Percentiles rank a stretch among this genome's conserved stretches.
Conservation (phyloP, 1,139 yeast species). For the Sugiyamaella novakii region DNA sequence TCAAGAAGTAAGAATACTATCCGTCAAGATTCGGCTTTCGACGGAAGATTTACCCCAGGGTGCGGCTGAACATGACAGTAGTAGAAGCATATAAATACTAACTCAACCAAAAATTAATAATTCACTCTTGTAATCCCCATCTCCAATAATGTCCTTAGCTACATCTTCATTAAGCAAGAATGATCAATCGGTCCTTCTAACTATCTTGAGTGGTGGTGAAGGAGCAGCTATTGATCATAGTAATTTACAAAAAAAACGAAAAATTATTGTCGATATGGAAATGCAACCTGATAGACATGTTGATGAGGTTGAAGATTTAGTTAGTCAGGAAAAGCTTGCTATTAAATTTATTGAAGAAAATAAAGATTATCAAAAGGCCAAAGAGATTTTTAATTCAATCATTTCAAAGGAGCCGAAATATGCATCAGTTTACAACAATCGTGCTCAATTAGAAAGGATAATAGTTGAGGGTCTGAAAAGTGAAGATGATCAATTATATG, state of each 20-base stretch:
- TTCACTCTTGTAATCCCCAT: too few species aligned
- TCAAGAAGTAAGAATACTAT: too few species aligned
- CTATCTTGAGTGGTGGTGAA: constrained; percentile 30
- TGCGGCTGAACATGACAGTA: too few species aligned
- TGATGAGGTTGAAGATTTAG: constrained; percentile 27
- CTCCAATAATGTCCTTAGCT: constrained; percentile 15
- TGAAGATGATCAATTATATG: constrained; percentile 2
- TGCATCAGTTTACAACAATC: constrained; percentile 42
- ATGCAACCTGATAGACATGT: constrained; percentile 36
- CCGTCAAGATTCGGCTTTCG: too few species aligned
- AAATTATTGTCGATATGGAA: constrained; percentile 28
- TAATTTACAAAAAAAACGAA: background rate
- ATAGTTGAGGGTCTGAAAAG: background rate
- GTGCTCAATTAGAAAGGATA: constrained; percentile 38
- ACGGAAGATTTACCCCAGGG: too few species aligned
- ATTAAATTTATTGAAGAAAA: constrained; percentile 29
- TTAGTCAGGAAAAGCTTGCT: constrained; percentile 33
- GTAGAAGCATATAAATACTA: too few species aligned
- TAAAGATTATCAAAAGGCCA: constrained; percentile 24
- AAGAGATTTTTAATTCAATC: constrained; percentile 29
- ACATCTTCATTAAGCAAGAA: constrained; percentile 7
- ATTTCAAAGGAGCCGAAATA: constrained; percentile 35
- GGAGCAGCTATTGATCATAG: constrained; percentile 23
- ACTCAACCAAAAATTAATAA: too few species aligned
- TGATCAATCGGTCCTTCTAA: constrained; percentile 30